Conservation (phyloP, 176 grass and related monocot species). For the Juncus inflexus region DNA sequence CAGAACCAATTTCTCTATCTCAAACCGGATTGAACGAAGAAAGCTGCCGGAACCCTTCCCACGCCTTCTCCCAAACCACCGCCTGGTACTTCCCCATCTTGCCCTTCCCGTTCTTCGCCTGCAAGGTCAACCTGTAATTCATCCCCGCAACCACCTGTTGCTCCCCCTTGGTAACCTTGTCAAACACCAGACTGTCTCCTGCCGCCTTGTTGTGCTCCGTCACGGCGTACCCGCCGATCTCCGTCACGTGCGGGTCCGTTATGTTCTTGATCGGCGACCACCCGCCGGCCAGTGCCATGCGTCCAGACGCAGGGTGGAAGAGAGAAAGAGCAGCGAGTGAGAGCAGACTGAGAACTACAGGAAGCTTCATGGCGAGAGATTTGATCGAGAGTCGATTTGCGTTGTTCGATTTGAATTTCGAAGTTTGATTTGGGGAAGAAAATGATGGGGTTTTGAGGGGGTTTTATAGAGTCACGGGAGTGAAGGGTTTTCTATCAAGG, state of each 20-base stretch:
- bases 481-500: too few species aligned
- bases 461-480: too few species aligned
- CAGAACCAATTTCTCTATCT: too few species aligned
- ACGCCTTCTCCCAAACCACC: conserved; percentile 31
- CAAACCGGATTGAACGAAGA: conserved; percentile 15
- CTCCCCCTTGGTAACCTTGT: conserved; percentile 25
- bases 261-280: conserved; percentile 1
- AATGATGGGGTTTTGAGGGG: too few species aligned
- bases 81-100: conserved; percentile 20
- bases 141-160: conserved; percentile 29
- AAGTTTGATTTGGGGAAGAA: too few species aligned
- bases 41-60: conserved; percentile 20
- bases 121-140: conserved; percentile 44
- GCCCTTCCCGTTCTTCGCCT: not conserved
- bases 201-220: conserved; percentile 26
- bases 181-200: conserved; percentile 29
- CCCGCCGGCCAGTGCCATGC: not conserved
- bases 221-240: conserved; percentile 44
- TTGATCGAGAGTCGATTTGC: too few species aligned
- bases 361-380: too few species aligned
- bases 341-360: not conserved
- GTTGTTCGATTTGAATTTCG: too few species aligned
- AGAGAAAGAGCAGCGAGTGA: not conserved
- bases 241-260: conserved; percentile 7
- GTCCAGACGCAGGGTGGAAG: not conserved